These are phyloP conservation scores for Musa acuminata DNA, from an alignment of 176 grass and related monocot genomes.

Conservation along the genomic window DNA sequence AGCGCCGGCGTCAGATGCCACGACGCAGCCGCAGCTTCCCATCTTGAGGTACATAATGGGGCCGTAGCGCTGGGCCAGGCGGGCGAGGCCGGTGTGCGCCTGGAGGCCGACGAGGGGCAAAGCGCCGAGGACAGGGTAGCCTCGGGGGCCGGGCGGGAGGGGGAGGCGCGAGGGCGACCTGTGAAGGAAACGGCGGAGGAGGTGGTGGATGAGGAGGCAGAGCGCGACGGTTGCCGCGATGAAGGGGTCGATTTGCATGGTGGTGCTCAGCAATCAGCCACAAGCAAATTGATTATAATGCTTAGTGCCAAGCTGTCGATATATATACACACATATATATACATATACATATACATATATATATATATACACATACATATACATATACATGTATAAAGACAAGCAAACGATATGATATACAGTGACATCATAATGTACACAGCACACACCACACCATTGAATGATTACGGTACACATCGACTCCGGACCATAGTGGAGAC, in stretches of 20 bases:
- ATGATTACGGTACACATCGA: too few relatives aligned
- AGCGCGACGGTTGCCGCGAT: background rate
- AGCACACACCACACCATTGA: too few relatives aligned
- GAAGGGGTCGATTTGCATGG: background rate
- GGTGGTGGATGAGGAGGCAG: background rate
- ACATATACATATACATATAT: too few relatives aligned
- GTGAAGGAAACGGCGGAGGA: background rate
- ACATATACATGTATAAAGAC: too few relatives aligned
- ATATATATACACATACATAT: too few relatives aligned
- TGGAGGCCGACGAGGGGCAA: background rate
- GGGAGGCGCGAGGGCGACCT: background rate
- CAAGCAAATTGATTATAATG: too few relatives aligned
- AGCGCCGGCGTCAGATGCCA: background rate
- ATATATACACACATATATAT: too few relatives aligned
- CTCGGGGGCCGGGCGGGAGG: background rate
- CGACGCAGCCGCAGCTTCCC: background rate
- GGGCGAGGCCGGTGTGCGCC: background rate
- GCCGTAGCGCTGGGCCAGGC: background rate
- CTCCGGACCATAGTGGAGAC: too few relatives aligned
- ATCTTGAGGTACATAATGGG: constrained; percentile 10
- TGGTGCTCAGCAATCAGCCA: background rate
- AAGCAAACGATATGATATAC: too few relatives aligned
- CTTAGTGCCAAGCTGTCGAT: too few relatives aligned
- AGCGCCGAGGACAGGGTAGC: background rate
- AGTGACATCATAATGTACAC: too few relatives aligned